Evolutionary conservation across 352 stramenopile genomes (phyloP).

Genomic region (Phytopythium litorale): DNA sequence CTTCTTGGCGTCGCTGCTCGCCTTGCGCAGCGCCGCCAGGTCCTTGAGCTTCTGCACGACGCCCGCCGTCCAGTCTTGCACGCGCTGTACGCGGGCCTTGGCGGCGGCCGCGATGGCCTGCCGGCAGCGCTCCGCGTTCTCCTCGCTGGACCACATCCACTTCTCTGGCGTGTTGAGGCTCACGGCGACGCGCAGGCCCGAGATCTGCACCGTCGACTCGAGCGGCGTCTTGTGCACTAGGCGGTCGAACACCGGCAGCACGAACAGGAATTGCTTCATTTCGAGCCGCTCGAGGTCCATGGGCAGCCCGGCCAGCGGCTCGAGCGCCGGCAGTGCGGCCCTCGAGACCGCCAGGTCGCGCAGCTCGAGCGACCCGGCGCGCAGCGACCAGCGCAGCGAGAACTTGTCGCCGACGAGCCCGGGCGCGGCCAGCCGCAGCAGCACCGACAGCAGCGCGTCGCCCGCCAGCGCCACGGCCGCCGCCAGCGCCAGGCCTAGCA

Average conservation of each 20-base stretch:
- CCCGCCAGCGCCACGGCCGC: conserved; percentile 39
- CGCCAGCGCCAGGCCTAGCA: conserved; percentile 19
- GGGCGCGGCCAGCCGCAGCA: conserved; percentile 39
- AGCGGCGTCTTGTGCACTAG: conserved; percentile 24
- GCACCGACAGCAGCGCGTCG: conserved; percentile 56
- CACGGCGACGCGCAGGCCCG: conserved; percentile 49
- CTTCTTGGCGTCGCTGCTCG: conserved; percentile 20
- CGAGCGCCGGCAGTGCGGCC: conserved; percentile 40
- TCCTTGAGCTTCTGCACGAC: conserved; percentile 66
- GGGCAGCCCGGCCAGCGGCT: conserved; percentile 55
- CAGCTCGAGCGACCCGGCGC: conserved; percentile 55
- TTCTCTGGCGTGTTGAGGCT: conserved; percentile 62
- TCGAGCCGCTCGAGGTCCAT: conserved; percentile 61
- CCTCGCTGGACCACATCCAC: conserved; percentile 68
- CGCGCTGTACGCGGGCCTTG: conserved; percentile 36
- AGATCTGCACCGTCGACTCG: conserved; percentile 48
- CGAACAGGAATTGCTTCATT: conserved; percentile 46
- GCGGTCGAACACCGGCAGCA: conserved; percentile 46
- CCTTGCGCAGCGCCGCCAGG: conserved; percentile 30
- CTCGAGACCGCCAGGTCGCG: conserved; percentile 45
- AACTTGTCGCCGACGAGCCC: conserved; percentile 53
- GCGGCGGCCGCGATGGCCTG: conserved; percentile 56
- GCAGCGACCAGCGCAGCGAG: conserved; percentile 56
- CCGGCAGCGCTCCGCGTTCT: conserved; percentile 57
- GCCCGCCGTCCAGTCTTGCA: conserved; percentile 51